These are phyloP conservation scores for Cyberlindnera amylophila DNA, from an alignment of 805 yeast genomes.

Conservation along the genomic window DNA sequence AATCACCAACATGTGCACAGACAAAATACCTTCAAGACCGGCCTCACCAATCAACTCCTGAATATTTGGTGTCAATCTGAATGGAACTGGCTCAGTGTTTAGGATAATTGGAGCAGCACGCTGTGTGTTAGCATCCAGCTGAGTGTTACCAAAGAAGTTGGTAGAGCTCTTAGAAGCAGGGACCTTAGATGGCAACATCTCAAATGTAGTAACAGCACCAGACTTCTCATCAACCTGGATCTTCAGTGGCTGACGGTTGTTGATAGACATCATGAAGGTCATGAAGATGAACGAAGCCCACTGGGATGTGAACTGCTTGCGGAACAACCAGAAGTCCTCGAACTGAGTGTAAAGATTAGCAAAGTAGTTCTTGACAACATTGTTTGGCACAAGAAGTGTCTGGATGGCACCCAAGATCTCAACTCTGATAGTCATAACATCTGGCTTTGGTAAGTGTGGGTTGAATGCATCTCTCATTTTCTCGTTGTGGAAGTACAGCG, in stretches of 20 bases:
- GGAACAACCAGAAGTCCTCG: slow-evolving; percentile 96
- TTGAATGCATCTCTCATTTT: slow-evolving; percentile 91
- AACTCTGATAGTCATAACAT: slow-evolving; percentile 78
- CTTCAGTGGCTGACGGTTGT: slow-evolving; percentile 90
- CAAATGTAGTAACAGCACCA: slow-evolving; percentile 91
- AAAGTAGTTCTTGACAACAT: slow-evolving; percentile 78
- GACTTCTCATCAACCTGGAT: slow-evolving; percentile 75
- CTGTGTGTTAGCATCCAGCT: slow-evolving; percentile 30
- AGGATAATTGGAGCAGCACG: slow-evolving; percentile 71
- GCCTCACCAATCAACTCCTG: slow-evolving; percentile 92
- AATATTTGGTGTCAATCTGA: slow-evolving; percentile 92
- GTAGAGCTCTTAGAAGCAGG: slow-evolving; percentile 42
- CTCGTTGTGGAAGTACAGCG: slow-evolving; percentile 79
- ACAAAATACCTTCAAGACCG: slow-evolving; percentile 86
- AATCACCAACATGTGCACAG: slow-evolving; percentile 78
- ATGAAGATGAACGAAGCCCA: slow-evolving; percentile 90
- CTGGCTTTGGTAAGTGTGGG: slow-evolving; percentile 91
- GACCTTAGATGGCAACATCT: slow-evolving; percentile 88
- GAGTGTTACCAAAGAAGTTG: slow-evolving; percentile 34
- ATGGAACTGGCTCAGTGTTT: slow-evolving; percentile 91
- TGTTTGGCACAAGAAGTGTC: slow-evolving; percentile 78
- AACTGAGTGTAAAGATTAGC: slow-evolving; percentile 64
- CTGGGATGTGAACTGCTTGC: slow-evolving; percentile 91
- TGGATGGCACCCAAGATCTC: slow-evolving; percentile 92
- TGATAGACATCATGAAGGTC: slow-evolving; percentile 92